Base-by-base conservation (phyloP, 352 stramenopile genomes). In the Globisporangium heterothallicum region DNA sequence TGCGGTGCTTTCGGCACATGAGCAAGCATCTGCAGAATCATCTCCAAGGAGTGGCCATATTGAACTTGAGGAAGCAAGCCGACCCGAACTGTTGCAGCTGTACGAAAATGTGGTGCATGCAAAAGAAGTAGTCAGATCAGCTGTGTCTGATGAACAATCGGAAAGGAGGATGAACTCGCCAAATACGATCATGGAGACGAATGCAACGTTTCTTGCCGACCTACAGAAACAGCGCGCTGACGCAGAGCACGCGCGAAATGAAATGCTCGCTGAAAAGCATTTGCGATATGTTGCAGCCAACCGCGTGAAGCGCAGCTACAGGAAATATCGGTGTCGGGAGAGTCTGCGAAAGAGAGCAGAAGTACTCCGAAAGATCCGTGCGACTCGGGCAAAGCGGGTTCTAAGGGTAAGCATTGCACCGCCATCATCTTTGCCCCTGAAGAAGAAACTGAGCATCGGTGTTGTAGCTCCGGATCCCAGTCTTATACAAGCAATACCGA, bases 61-160 rank as follows among this genome's bases (percentile, higher is more conserved):
- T 12, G n/a, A 26, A n/a, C 18, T n/a, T 21, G 25, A 30, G 47
- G 32, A 45, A 19, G 18, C 44, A 13, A 14, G 13, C 36, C 34
- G 18, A 48, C 35, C 26, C 26, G 49, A 53, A 18, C 26, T 62
- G 7, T 32, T 78, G 10, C 30, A 63, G 25, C 55, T 74, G 4
- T 74, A 74, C 32, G 64, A 74, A 32, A 71, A 74, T 44, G 68
- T 74, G 6, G 56, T 74, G 18, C 32, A 59, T 4, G 61, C 64
- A 14, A 59, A 59, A 25, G 26, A 44, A 5, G 47, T 46, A 13
- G 53, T 19, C 22, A 42, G 32, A 19, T 3, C 38, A 8, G 27
- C 4, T 27, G 13, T 22, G 2, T 18, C 24, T 27, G 30, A 26
- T 30, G 29, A 18, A 32, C 34, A 42, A n/a, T 4, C 14, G 7